phyloP scores from a whole-genome alignment of 345 rosid species.

The Balakata baccata region DNA sequence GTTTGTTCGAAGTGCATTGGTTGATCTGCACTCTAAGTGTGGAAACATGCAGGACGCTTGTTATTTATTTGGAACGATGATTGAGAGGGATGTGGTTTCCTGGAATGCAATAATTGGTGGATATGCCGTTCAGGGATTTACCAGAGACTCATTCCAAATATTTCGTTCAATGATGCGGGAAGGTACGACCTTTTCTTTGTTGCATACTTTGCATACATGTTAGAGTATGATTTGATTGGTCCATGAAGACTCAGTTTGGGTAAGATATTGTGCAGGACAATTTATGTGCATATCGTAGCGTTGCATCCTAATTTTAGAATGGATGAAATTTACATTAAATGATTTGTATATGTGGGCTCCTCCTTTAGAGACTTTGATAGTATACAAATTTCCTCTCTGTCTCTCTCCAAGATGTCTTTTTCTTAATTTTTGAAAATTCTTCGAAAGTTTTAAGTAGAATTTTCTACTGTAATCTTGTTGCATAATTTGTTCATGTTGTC shows the following conservation, averaged over 20 bases:
- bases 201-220: not conserved
- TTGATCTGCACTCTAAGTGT: slow-evolving; percentile 33
- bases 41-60: slow-evolving; percentile 25
- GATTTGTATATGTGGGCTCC: not conserved
- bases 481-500: not conserved
- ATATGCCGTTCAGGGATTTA: slow-evolving; percentile 28
- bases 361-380: not conserved
- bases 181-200: slow-evolving; percentile 37
- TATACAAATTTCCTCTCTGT: not conserved
- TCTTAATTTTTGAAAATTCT: too few species aligned
- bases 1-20: slow-evolving; percentile 27
- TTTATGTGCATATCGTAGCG: not conserved
- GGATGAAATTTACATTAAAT: not conserved
- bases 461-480: not conserved
- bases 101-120: slow-evolving; percentile 31
- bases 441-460: not conserved
- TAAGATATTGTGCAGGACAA: not conserved
- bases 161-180: slow-evolving; percentile 53
- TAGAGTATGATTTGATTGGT: too few species aligned
- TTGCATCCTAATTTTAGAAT: not conserved
- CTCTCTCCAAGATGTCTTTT: too few species aligned
- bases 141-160: slow-evolving; percentile 43
- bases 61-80: slow-evolving; percentile 22
- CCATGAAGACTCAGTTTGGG: too few species aligned
- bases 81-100: slow-evolving; percentile 25